phyloP scores from a whole-genome alignment of 169 alveolate genomes.

The Plasmodium fragile region DNA sequence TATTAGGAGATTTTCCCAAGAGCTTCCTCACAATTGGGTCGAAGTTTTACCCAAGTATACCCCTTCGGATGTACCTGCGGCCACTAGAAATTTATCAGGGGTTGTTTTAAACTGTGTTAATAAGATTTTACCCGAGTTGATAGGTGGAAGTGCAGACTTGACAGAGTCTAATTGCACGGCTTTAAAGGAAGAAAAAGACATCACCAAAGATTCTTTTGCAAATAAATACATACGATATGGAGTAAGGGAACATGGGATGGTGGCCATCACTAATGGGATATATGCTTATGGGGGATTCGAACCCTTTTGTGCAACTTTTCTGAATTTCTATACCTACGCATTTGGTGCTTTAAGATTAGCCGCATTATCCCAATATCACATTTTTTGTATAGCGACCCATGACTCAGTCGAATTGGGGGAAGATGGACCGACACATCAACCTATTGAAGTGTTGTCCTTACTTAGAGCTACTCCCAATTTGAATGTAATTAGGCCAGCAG shows the following conservation, averaged over 20 bases:
- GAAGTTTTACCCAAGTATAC: constrained; percentile 71
- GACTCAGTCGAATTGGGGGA: constrained; percentile 88
- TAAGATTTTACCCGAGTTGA: constrained; percentile 81
- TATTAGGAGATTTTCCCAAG: constrained; percentile 64
- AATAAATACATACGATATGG: constrained; percentile 81
- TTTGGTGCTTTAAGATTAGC: constrained; percentile 86
- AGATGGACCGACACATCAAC: constrained; percentile 91
- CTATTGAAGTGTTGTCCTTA: constrained; percentile 84
- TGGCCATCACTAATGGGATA: constrained; percentile 86
- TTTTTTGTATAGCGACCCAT: constrained; percentile 86
- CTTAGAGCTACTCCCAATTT: constrained; percentile 80
- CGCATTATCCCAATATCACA: constrained; percentile 81
- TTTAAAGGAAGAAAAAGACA: constrained; percentile 55
- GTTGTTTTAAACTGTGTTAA: constrained; percentile 68
- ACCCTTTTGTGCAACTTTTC: constrained; percentile 86
- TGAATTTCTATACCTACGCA: constrained; percentile 84
- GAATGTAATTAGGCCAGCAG: constrained; percentile 86
- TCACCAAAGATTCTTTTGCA: constrained; percentile 26
- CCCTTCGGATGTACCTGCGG: constrained; percentile 41
- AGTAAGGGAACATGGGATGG: constrained; percentile 89
- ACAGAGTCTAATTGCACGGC: constrained; percentile 82
- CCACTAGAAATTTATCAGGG: constrained; percentile 77
- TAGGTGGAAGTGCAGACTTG: constrained; percentile 88
- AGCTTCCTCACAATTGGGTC: constrained; percentile 69
- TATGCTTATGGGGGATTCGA: constrained; percentile 82